Conservation (phyloP, 441 rosid species). For the Corymbia calophylla region DNA sequence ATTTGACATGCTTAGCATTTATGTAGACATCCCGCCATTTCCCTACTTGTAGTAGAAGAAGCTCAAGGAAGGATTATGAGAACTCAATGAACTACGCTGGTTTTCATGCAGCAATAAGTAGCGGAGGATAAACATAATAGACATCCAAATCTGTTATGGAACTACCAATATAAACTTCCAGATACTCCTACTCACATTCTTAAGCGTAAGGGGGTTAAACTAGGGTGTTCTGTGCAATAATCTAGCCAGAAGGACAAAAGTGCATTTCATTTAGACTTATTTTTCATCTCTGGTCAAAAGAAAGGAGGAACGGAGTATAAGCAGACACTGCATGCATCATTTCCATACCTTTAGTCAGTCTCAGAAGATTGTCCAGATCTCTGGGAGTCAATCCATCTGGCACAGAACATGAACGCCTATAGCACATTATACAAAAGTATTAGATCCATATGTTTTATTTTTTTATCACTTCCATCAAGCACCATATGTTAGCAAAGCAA, state of each 20-base stretch:
- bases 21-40: not conserved
- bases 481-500: not conserved
- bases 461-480: not conserved
- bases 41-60: not conserved
- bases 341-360: constrained; percentile 43
- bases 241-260: not conserved
- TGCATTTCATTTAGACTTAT: not conserved
- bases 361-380: constrained; percentile 51
- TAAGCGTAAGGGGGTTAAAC: not conserved
- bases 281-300: not conserved
- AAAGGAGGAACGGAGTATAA: not conserved
- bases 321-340: not conserved
- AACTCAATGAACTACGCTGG: not conserved
- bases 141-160: not conserved
- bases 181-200: not conserved
- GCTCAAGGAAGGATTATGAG: not conserved
- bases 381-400: constrained; percentile 54
- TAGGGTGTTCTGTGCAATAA: not conserved
- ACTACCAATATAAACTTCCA: not conserved
- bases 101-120: not conserved
- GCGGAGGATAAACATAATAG: not conserved
- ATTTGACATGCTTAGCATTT: not conserved
- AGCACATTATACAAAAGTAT: not conserved
- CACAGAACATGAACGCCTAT: constrained; percentile 57
- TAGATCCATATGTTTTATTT: not conserved